Percentiles rank a stretch among this genome's conserved stretches.
These are phyloP conservation scores for Diplodia scrobiculata DNA, from an alignment of 2,329 filamentous ascomycete genomes.

Conservation along the genomic window DNA sequence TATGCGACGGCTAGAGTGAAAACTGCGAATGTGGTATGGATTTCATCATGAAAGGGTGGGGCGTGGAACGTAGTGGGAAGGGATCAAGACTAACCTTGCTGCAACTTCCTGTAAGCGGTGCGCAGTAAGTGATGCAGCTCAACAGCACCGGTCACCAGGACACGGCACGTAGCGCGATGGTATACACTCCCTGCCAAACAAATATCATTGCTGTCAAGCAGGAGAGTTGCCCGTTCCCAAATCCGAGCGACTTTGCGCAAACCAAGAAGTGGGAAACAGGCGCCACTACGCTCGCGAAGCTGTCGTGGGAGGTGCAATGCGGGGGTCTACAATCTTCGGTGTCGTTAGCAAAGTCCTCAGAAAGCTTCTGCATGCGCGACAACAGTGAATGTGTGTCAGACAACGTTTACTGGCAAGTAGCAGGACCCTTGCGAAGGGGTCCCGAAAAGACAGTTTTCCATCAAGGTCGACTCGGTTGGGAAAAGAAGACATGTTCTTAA, in stretches of 20 bases:
- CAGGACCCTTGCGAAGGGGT: constrained; percentile 61
- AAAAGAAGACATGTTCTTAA: constrained; percentile 70
- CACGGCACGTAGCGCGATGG: neutral
- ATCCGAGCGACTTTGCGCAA: neutral
- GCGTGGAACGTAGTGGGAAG: neutral
- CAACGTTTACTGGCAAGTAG: constrained; percentile 82
- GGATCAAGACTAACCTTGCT: constrained; percentile 8
- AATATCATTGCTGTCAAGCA: neutral
- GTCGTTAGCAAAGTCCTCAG: constrained; percentile 3
- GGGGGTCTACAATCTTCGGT: constrained; percentile 4
- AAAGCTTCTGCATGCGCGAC: neutral
- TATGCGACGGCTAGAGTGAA: constrained; percentile 42
- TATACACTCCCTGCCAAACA: neutral
- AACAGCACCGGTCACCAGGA: neutral
- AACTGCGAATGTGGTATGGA: constrained; percentile 33
- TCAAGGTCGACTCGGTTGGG: constrained; percentile 81
- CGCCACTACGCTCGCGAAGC: neutral
- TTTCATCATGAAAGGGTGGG: constrained; percentile 32
- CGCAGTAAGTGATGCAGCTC: neutral
- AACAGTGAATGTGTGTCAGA: constrained; percentile 57
- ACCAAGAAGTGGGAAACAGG: neutral
- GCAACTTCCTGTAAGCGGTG: neutral
- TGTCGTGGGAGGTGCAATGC: neutral
- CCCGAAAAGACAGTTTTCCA: constrained; percentile 67
- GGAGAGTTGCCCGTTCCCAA: neutral